Evolutionary conservation across 441 rosid species (phyloP).

Genomic region (Breynia disticha): DNA sequence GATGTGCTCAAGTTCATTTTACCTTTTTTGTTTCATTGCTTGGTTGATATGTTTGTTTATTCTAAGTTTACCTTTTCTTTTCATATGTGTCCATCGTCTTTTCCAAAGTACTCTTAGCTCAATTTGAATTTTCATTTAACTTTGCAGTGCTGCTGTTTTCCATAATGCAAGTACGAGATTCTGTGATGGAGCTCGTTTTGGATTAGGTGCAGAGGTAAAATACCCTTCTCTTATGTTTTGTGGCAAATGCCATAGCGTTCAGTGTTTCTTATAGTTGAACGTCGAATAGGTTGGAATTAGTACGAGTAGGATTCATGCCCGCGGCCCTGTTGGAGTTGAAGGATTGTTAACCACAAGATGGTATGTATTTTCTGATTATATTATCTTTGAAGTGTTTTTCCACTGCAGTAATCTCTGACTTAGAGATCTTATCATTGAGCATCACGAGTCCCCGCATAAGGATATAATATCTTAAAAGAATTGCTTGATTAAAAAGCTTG

Average conservation of each 20-base stretch:
- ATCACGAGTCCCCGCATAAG: too few relatives aligned
- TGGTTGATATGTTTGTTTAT: neutral
- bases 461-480: too few relatives aligned
- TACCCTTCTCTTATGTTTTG: neutral
- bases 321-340: conserved; percentile 98
- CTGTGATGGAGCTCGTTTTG: conserved; percentile 90
- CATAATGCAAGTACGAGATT: conserved; percentile 98
- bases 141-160: conserved; percentile 91
- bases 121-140: neutral
- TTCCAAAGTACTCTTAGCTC: neutral
- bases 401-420: too few relatives aligned
- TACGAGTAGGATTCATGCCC: conserved; percentile 95
- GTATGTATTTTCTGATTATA: conserved; percentile 23
- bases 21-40: neutral
- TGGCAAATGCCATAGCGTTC: neutral
- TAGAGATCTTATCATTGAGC: too few relatives aligned
- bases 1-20: neutral
- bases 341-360: conserved; percentile 92
- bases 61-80: too few relatives aligned
- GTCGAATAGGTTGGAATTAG: conserved; percentile 95
- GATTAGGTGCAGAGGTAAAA: conserved; percentile 98
- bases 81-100: neutral
- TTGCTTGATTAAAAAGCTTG: too few relatives aligned
- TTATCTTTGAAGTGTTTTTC: too few relatives aligned
- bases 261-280: conserved; percentile 4